Base-by-base conservation (phyloP, 805 yeast genomes). In the Wickerhamiella qilinensis region DNA sequence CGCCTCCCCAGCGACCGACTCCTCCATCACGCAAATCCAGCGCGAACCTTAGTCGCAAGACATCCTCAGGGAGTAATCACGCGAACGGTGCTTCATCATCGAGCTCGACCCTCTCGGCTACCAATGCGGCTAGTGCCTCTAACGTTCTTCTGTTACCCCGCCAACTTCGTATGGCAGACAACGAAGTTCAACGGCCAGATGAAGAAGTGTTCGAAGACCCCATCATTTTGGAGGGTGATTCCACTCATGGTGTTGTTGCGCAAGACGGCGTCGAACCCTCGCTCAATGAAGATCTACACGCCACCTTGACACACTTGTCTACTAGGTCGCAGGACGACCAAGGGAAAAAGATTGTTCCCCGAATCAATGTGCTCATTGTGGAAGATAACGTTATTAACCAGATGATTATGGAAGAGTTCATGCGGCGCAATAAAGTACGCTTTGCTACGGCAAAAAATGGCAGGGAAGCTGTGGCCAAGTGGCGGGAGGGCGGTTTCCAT, bases 301-400 rank as follows among this genome's bases (percentile, higher is more conserved):
- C n/a, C 12, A 20, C 34, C 3, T 17, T 36, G 9, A 38, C 40
- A 4, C 40, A 38, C 24, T 16, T 38, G 6, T 32, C 36, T 3
- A 30, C 36, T 3, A 27, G 15, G 4, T 16, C 33, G 14, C 27
- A 19, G 18, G 21, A 27, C 5, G 25, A 20, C 20, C 38, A 39
- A 9, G 37, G 20, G 15, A 24, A 18, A 28, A 77, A 75, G 38
- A 86, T 91, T 17, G 67, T 88, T 16, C 94, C 96, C 0, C 81
- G 84, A 44, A 77, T 91, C 31, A 83, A 84, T 31, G 94, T 91
- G 1, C 61, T 91, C 38, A 86, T 91, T 30, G 98, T 91, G 8
- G 99, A 91, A 57, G 99, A 91, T 64, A 91, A 91, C 58, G 77
- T 85, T 28, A 86, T 91, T 52, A 91, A 91, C 59, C 93, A 83